phyloP scores from a whole-genome alignment of 2,329 filamentous ascomycete species.

The Periglandula ipomoeae region DNA sequence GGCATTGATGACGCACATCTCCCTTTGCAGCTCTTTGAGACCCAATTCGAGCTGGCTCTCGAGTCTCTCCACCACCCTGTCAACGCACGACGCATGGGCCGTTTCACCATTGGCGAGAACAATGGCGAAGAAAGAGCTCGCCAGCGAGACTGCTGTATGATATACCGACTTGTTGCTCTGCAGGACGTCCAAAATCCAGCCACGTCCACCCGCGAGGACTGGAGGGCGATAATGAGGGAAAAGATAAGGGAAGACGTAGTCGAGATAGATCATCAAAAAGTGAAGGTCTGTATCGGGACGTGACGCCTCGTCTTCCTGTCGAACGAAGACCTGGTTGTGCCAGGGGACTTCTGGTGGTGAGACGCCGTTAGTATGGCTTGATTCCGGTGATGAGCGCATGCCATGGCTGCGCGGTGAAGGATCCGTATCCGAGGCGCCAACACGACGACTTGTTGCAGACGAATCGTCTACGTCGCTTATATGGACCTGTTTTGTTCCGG shows the following conservation, averaged over 20 bases:
- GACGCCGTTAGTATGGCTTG: constrained; percentile 20
- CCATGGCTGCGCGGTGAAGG: constrained; percentile 15
- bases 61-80: constrained; percentile 28
- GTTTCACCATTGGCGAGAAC: constrained; percentile 26
- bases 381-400: constrained; percentile 18
- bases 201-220: constrained; percentile 45
- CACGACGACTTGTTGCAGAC: constrained; percentile 4
- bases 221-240: constrained; percentile 54
- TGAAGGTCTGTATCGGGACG: constrained; percentile 24
- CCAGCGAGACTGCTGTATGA: constrained; percentile 46
- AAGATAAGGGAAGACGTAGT: constrained; percentile 52
- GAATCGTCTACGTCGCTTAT: constrained; percentile 12
- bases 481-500: constrained; percentile 20
- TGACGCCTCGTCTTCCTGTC: constrained; percentile 13
- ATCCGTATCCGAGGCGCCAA: constrained; percentile 21
- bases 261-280: constrained; percentile 50
- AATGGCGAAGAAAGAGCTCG: constrained; percentile 47
- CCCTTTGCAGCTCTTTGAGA: constrained; percentile 33
- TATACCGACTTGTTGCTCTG: constrained; percentile 48
- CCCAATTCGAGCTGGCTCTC: constrained; percentile 35
- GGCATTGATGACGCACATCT: constrained; percentile 28
- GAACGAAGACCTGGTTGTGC: constrained; percentile 20
- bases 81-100: constrained; percentile 25
- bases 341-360: constrained; percentile 24
- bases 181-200: constrained; percentile 50